Conservation (phyloP, 1,284 basidiomycete species). For the Fomitopsis palustris region DNA sequence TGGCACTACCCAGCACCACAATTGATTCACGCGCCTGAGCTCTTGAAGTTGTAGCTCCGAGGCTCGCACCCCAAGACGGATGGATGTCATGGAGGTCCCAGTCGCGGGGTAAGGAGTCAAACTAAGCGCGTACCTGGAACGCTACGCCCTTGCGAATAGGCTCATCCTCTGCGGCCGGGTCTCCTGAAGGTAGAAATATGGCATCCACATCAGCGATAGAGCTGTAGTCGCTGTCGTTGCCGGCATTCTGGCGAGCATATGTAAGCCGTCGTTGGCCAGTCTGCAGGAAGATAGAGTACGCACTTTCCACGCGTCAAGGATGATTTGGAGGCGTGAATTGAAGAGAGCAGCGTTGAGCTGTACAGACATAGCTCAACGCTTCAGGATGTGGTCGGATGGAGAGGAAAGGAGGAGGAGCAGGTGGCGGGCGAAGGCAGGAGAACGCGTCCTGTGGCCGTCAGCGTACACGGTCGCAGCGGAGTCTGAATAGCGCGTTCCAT, state of each 20-base stretch:
- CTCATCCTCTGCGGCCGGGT: slow-evolving; percentile 81
- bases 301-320: slow-evolving; percentile 78
- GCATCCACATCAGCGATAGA: slow-evolving; percentile 67
- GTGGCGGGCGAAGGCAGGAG: slow-evolving; percentile 15
- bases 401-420: slow-evolving; percentile 7
- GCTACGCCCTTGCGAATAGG: slow-evolving; percentile 86
- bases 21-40: not conserved
- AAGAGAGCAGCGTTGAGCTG: slow-evolving; percentile 53
- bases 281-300: slow-evolving; percentile 27
- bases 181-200: slow-evolving; percentile 78
- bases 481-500: slow-evolving; percentile 9
- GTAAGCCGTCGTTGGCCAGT: slow-evolving; percentile 1
- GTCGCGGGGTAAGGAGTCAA: not conserved
- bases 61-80: too few species aligned
- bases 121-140: slow-evolving; percentile 65
- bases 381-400: slow-evolving; percentile 25
- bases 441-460: slow-evolving; percentile 20
- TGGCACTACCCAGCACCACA: not conserved
- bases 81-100: not conserved
- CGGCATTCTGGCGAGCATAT: slow-evolving; percentile 42
- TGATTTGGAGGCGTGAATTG: slow-evolving; percentile 59
- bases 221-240: slow-evolving; percentile 66
- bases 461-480: slow-evolving; percentile 22
- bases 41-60: too few species aligned
- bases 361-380: slow-evolving; percentile 37